phyloP scores from a whole-genome alignment of 768 basidiomycete species.

The Mycena galericulata region DNA sequence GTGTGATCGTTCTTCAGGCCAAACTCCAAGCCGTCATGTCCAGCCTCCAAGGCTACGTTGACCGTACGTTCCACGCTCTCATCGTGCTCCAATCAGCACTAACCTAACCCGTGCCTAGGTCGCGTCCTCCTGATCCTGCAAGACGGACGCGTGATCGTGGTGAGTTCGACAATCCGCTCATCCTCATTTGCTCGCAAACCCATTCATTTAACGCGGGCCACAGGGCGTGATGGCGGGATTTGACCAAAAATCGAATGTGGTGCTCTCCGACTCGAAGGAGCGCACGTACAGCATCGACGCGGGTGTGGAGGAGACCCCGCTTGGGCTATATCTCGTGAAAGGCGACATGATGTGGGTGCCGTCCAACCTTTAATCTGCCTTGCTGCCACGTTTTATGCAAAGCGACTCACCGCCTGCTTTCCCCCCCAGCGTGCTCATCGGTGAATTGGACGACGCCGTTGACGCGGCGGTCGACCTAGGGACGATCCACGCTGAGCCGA shows the following conservation, averaged over 20 bases:
- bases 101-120: slow-evolving; percentile 55
- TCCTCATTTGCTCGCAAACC: background rate
- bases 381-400: slow-evolving; percentile 8
- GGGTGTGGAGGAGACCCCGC: slow-evolving; percentile 92
- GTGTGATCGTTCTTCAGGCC: background rate
- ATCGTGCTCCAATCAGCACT: slow-evolving; percentile 1
- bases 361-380: too few species aligned
- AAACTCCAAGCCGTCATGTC: slow-evolving; percentile 72
- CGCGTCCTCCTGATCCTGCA: slow-evolving; percentile 95
- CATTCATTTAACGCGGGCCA: slow-evolving; percentile 16
- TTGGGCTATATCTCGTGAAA: slow-evolving; percentile 97
- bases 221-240: slow-evolving; percentile 93
- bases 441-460: slow-evolving; percentile 86
- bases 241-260: slow-evolving; percentile 96
- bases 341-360: slow-evolving; percentile 96
- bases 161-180: slow-evolving; percentile 52
- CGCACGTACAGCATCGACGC: slow-evolving; percentile 92
- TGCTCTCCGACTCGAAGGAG: slow-evolving; percentile 94
- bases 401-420: slow-evolving; percentile 5
- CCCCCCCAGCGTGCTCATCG: slow-evolving; percentile 74
- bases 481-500: slow-evolving; percentile 87
- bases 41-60: slow-evolving; percentile 92
- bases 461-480: slow-evolving; percentile 82
- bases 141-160: slow-evolving; percentile 95
- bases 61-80: slow-evolving; percentile 63